Conservation (phyloP, 805 yeast genomes). For the Tetrapisispora pingtungensis region DNA sequence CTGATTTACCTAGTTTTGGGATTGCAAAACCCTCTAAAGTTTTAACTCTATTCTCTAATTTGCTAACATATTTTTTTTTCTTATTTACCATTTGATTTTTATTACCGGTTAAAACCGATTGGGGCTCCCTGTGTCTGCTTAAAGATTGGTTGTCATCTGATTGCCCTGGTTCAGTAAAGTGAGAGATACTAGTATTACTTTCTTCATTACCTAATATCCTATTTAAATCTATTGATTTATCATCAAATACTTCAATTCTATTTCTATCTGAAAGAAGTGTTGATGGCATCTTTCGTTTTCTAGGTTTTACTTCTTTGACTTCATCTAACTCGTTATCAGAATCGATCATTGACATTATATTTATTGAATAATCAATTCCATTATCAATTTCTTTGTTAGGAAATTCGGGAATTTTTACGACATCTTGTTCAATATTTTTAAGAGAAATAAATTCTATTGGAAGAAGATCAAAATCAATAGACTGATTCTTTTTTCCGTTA, state of each 20-base stretch:
- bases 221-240: slow-evolving; percentile 56
- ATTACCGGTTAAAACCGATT: too few species aligned
- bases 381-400: not conserved
- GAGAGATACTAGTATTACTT: slow-evolving; percentile 10
- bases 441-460: slow-evolving; percentile 5
- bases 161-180: not conserved
- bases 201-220: slow-evolving; percentile 29
- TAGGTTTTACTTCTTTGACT: not conserved
- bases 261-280: slow-evolving; percentile 13
- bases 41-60: slow-evolving; percentile 2
- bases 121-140: not conserved
- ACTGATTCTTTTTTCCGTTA: not conserved
- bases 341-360: slow-evolving; percentile 4
- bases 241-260: slow-evolving; percentile 14
- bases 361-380: slow-evolving; percentile 5
- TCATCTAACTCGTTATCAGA: slow-evolving; percentile 9
- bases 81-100: not conserved
- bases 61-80: not conserved
- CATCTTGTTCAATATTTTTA: not conserved
- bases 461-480: slow-evolving; percentile 7
- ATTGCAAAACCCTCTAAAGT: slow-evolving; percentile 2
- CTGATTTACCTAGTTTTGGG: not conserved
- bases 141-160: not conserved
- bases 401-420: too few species aligned
- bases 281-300: slow-evolving; percentile 10